Evolutionary conservation across 495 filamentous ascomycete species (phyloP).

Genomic region (Collariella sp.): DNA sequence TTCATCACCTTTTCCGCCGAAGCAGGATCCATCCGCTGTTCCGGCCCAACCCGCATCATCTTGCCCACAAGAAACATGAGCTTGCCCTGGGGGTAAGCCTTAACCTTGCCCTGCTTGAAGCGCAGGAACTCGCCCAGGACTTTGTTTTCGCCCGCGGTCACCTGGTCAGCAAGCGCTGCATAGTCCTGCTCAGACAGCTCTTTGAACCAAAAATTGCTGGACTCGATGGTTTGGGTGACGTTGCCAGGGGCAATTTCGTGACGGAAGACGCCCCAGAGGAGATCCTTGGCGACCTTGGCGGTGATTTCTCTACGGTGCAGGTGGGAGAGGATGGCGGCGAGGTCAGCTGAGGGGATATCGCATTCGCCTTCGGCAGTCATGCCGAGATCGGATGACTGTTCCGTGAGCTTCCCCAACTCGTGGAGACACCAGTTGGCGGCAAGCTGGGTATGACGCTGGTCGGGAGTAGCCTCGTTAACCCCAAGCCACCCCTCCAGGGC

Average conservation of each 20-base stretch:
- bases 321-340: constrained; percentile 60
- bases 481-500: constrained; percentile 37
- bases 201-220: constrained; percentile 55
- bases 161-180: constrained; percentile 40
- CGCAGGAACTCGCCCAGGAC: constrained; percentile 63
- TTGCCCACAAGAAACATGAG: constrained; percentile 81
- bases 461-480: constrained; percentile 15
- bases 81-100: constrained; percentile 53
- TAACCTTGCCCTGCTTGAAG: constrained; percentile 40
- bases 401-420: constrained; percentile 68
- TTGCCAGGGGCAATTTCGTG: constrained; percentile 34
- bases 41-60: constrained; percentile 72
- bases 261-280: constrained; percentile 53
- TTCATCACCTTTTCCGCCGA: constrained; percentile 60
- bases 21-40: constrained; percentile 68
- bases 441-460: constrained; percentile 26
- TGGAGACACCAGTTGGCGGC: constrained; percentile 71
- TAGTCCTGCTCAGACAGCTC: constrained; percentile 57
- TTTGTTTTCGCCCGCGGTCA: constrained; percentile 46
- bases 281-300: constrained; percentile 62
- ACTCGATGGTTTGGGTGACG: constrained; percentile 52
- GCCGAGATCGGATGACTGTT: constrained; percentile 28
- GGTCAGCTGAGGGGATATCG: constrained; percentile 47
- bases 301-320: constrained; percentile 63
- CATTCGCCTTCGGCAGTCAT: constrained; percentile 35